Evolutionary conservation across 2,329 filamentous ascomycete genomes (phyloP), one percentile per base, ranked within the genome.

Genomic region (Aspergillus tamarii): DNA sequence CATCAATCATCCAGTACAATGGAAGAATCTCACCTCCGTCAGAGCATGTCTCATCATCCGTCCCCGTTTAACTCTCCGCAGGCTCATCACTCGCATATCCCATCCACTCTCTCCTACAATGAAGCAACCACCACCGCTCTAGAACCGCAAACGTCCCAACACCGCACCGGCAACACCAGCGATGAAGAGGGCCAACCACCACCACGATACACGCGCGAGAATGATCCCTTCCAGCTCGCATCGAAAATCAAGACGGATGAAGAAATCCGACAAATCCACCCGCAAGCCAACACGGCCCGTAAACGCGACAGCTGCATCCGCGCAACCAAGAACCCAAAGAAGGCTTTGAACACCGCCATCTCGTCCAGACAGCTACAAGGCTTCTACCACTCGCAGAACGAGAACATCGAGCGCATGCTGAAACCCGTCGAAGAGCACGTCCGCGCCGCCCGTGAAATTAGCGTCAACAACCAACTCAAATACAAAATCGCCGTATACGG

Each of bases 381-480:
- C 57, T 98, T 97, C 81, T 98, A 98, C 83, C 87, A 92, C 76
- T 85, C 85, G 34, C 94, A 99, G 76, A 99, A 99, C 76, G 92
- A 94, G 76, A 94, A 92, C 71, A 99, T 99, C 69, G 88, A 97
- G 81, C 88, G 92, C 12, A 86, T 97, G 80, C 84, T 98, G 68
- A 97, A 97, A 81, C 90, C 91, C 3, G 94, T 98, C 2, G 93
- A 97, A 73, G 93, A 97, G 74, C 95, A 98, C 79, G 85, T 91
- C 21, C 88, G 89, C 41, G 89, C 93, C 55, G 94, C 94, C 41
- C 89, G 88, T 67, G 91, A 96, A 70, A 88, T 94, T 75, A 89
- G 91, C 63, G 88, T 88, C 64, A 91, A 93, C 36, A 94, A 96
- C 74, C 90, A 94, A 66, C 80, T 97, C 52, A 81, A 82, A 64